These are phyloP conservation scores for Diversispora eburnea DNA, from an alignment of 192 early-diverging fungal genomes.

Conservation along the genomic window DNA sequence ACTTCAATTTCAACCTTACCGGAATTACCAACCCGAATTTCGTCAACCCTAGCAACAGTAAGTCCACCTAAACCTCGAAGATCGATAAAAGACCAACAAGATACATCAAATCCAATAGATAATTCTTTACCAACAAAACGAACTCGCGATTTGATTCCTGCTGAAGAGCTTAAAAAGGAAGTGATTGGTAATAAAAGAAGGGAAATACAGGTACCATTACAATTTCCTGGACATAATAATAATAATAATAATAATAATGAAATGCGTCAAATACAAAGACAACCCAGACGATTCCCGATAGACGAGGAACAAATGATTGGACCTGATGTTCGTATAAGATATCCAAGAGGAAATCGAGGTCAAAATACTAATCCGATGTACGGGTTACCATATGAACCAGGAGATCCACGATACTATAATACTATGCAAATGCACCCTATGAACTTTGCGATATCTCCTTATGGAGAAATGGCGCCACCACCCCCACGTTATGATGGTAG, in stretches of 20 bases:
- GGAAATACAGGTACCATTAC: conserved; percentile 9
- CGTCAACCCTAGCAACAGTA: neutral
- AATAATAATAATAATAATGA: conserved; percentile 9
- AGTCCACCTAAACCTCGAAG: neutral
- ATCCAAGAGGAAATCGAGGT: conserved; percentile 16
- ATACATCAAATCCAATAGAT: neutral
- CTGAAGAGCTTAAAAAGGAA: conserved; percentile 15
- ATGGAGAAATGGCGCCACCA: conserved; percentile 14
- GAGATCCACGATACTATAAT: conserved; percentile 29
- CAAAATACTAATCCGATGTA: conserved; percentile 23
- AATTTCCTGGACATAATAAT: conserved; percentile 1
- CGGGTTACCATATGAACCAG: conserved; percentile 23
- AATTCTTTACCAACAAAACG: conserved; percentile 4
- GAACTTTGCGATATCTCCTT: conserved; percentile 24
- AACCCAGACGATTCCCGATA: conserved; percentile 14
- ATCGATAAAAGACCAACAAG: neutral
- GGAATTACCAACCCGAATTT: neutral
- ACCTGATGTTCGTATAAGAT: conserved; percentile 17
- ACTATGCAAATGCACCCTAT: conserved; percentile 20
- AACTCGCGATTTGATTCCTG: neutral
- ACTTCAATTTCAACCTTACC: neutral
- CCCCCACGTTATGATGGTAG: conserved; percentile 30
- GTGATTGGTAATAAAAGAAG: conserved; percentile 2
- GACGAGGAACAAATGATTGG: conserved; percentile 26
- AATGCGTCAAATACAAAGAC: conserved; percentile 21